Conservation (phyloP, 495 filamentous ascomycete species). For the Penicillium paxilli region DNA sequence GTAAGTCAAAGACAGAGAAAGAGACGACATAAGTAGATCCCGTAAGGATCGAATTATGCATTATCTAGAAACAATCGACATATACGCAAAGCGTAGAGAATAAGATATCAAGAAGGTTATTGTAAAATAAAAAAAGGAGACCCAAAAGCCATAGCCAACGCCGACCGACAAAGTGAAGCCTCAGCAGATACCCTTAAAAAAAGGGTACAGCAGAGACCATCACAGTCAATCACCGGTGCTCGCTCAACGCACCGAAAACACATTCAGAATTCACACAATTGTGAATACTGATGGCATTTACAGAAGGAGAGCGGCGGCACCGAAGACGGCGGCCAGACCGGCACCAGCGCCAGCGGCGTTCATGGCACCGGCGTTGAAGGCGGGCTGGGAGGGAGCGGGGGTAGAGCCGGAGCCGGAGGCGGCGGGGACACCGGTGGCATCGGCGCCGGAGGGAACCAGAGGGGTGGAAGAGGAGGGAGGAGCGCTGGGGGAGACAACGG, state of each 20-base stretch:
- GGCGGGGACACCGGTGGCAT: slow-evolving; percentile 8
- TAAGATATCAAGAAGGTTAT: slow-evolving; percentile 6
- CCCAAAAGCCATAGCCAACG: slow-evolving; percentile 4
- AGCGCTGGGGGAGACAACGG: slow-evolving; percentile 48
- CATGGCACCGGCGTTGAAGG: slow-evolving; percentile 49
- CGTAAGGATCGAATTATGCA: slow-evolving; percentile 22
- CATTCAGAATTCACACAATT: not conserved
- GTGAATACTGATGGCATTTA: slow-evolving; percentile 45
- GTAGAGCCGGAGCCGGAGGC: slow-evolving; percentile 26
- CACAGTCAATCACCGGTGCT: slow-evolving; percentile 7
- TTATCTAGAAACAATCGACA: slow-evolving; percentile 28
- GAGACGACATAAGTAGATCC: slow-evolving; percentile 16
- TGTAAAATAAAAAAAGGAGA: slow-evolving; percentile 11
- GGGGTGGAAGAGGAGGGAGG: slow-evolving; percentile 51
- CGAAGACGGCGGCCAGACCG: slow-evolving; percentile 73
- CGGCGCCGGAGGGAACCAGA: slow-evolving; percentile 43
- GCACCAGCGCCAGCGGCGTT: slow-evolving; percentile 61
- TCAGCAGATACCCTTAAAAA: not conserved
- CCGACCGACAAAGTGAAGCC: slow-evolving; percentile 11
- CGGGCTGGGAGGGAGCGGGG: slow-evolving; percentile 51
- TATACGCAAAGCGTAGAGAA: slow-evolving; percentile 15
- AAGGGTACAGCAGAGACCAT: not conserved
- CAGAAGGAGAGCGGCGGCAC: slow-evolving; percentile 70
- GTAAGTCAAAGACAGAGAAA: slow-evolving; percentile 8
- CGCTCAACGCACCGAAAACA: slow-evolving; percentile 3